Percentiles rank a stretch among this genome's conserved stretches.
Evolutionary conservation across 192 early-diverging fungal genomes (phyloP).

Genomic region (Allomyces javanicus): DNA sequence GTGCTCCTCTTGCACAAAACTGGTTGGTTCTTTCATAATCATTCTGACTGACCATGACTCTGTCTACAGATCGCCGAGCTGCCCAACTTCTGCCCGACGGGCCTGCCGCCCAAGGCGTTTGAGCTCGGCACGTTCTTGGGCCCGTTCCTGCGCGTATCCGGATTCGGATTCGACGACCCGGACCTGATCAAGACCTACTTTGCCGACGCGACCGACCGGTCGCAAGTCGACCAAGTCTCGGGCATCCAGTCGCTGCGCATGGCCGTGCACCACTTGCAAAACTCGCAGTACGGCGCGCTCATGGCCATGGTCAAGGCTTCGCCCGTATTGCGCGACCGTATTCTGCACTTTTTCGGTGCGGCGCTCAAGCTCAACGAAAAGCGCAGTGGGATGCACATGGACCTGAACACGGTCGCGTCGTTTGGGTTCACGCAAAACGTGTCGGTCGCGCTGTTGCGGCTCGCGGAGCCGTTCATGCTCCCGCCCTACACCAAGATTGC

Average conservation of each 20-base stretch:
- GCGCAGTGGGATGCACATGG: constrained; percentile 62
- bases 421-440: constrained; percentile 77
- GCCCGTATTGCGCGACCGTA: constrained; percentile 26
- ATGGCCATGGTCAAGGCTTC: constrained; percentile 49
- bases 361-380: constrained; percentile 42
- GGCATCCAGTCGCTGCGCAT: constrained; percentile 34
- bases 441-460: constrained; percentile 32
- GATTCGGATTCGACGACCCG: constrained; percentile 25
- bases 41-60: too few species aligned
- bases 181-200: constrained; percentile 16
- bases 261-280: constrained; percentile 33
- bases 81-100: background rate
- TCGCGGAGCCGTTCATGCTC: constrained; percentile 78
- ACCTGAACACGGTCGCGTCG: constrained; percentile 46
- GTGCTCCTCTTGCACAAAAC: too few species aligned
- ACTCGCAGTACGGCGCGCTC: constrained; percentile 23
- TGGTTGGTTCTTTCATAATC: too few species aligned
- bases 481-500: constrained; percentile 46
- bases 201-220: constrained; percentile 29
- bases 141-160: constrained; percentile 41
- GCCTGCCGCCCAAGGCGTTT: constrained; percentile 7
- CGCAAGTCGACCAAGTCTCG: constrained; percentile 25
- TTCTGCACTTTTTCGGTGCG: constrained; percentile 46
- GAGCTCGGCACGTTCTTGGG: constrained; percentile 52
- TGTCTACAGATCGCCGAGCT: background rate